phyloP scores from a whole-genome alignment of 2,329 filamentous ascomycete genomes.

The Beauveria sp. region DNA sequence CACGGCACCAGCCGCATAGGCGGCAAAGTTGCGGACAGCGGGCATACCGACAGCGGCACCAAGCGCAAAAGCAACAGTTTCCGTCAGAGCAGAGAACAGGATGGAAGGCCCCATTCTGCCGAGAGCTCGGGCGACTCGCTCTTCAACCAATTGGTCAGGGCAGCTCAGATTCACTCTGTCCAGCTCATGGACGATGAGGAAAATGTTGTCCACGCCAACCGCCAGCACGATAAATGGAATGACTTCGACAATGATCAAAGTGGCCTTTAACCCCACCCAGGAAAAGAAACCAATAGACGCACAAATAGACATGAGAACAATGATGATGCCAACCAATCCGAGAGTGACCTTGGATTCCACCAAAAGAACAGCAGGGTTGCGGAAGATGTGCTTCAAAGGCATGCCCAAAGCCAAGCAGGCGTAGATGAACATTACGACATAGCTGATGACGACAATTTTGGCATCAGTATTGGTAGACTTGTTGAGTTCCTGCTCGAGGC shows the following conservation, averaged over 20 bases:
- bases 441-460: constrained; percentile 93
- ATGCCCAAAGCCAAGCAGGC: constrained; percentile 89
- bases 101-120: constrained; percentile 97
- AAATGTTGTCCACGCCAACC: constrained; percentile 97
- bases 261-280: constrained; percentile 84
- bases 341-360: constrained; percentile 97
- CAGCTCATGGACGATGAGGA: constrained; percentile 96
- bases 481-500: constrained; percentile 90
- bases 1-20: constrained; percentile 92
- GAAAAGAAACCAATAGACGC: constrained; percentile 94
- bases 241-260: constrained; percentile 94
- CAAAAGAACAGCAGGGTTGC: constrained; percentile 74
- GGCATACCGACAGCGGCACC: constrained; percentile 96
- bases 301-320: constrained; percentile 95
- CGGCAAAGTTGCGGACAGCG: constrained; percentile 92
- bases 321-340: constrained; percentile 88
- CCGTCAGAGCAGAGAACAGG: constrained; percentile 85
- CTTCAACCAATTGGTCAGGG: constrained; percentile 79
- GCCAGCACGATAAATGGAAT: constrained; percentile 96
- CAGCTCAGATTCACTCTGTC: constrained; percentile 90
- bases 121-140: constrained; percentile 78
- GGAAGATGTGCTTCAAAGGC: constrained; percentile 68
- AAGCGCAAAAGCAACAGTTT: constrained; percentile 87
- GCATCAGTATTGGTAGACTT: constrained; percentile 98
- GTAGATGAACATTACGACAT: constrained; percentile 98